Evolutionary conservation across 2,329 filamentous ascomycete species (phyloP), one percentile per base, ranked within the genome.

Genomic region (Xylaria digitata): DNA sequence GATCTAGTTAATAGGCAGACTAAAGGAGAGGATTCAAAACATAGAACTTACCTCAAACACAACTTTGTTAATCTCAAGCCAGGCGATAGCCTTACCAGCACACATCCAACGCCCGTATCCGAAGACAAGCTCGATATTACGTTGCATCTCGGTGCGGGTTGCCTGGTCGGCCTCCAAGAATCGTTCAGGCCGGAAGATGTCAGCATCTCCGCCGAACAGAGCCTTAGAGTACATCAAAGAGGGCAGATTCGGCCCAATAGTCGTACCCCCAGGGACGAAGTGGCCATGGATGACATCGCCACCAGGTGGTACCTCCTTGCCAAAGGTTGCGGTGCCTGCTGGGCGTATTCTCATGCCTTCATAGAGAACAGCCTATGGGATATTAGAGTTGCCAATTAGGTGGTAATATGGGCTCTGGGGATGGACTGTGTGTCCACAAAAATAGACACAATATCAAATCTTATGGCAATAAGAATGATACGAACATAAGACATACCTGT

Each of bases 131-230:
- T 82, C 81, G 30, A 80, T 65, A 1, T 76, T 78, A 5, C 74
- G 72, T 61, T 79, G 71, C 73, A 80, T 80, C 34, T 75, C 73
- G 2, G 70, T 70, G 17, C 75, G 73, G 11, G 76, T 73, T 1
- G 69, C 74, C 3, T 63, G 66, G 11, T 79, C 76, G 0, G 71
- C 74, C 65, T 82, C 76, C 8, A 84, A 66, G 78, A 81, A 84
- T 32, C 83, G 74, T 45, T 83, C 82, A 0, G 83, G 83, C 9
- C 80, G 75, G 71, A 81, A 85, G 0, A 80, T 46, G 13, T 80
- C 74, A 1, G 78, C 77, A 62, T 83, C 80, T 13, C 72, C 66
- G 17, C 81, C 80, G 55, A 78, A 78, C 23, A 78, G 58, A 1
- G 67, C 50, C 45, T 75, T 75, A n/a, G 78, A 73, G 5, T 74